These are phyloP conservation scores for Actinomucor elegans DNA, from an alignment of 371 early-diverging fungal genomes.

Conservation along the genomic window DNA sequence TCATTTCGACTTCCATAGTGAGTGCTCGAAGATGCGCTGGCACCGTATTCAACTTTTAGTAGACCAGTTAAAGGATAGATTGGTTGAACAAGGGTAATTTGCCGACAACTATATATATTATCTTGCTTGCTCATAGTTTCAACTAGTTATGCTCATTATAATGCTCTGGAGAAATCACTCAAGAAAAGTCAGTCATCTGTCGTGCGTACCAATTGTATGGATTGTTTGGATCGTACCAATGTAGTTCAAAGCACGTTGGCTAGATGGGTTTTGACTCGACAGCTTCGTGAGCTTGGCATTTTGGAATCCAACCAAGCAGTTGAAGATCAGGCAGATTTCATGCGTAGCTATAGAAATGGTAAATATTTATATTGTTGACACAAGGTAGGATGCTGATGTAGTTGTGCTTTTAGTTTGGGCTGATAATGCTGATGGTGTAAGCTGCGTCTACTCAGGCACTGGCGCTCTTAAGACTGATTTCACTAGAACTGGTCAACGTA, in stretches of 20 bases:
- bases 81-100: slow-evolving; percentile 72
- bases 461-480: slow-evolving; percentile 97
- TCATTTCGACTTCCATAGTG: slow-evolving; percentile 96
- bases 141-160: slow-evolving; percentile 7
- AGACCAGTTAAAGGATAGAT: slow-evolving; percentile 65
- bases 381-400: neutral
- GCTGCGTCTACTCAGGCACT: slow-evolving; percentile 96
- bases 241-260: slow-evolving; percentile 94
- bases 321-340: slow-evolving; percentile 47
- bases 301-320: slow-evolving; percentile 61
- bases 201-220: slow-evolving; percentile 98
- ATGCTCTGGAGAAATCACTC: neutral
- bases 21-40: slow-evolving; percentile 93
- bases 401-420: slow-evolving; percentile 79
- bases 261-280: slow-evolving; percentile 61
- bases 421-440: slow-evolving; percentile 96
- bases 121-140: no score
- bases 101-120: no score
- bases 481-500: slow-evolving; percentile 89
- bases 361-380: slow-evolving; percentile 2
- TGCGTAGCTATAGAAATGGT: slow-evolving; percentile 37
- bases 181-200: slow-evolving; percentile 74
- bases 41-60: slow-evolving; percentile 75
- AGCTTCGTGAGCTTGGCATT: slow-evolving; percentile 65
- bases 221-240: slow-evolving; percentile 99